Evolutionary conservation across 1,284 basidiomycete species (phyloP).

Genomic region (Inonotus obliquus): DNA sequence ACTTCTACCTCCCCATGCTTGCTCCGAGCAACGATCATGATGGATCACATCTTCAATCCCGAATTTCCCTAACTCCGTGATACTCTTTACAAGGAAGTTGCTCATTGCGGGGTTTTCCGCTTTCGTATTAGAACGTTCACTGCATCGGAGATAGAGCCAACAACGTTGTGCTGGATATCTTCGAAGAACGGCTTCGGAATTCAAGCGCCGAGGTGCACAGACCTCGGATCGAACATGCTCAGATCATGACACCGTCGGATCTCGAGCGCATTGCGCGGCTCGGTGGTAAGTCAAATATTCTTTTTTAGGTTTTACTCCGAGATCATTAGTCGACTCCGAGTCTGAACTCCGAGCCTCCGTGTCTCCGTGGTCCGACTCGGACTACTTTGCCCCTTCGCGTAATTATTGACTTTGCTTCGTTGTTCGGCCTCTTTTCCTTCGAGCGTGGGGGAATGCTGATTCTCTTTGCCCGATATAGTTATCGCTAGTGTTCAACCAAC

Average conservation of each 20-base stretch:
- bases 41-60: neutral
- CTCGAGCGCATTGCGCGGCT: conserved; percentile 39
- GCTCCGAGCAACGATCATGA: neutral
- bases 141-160: conserved; percentile 92
- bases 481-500: conserved; percentile 54
- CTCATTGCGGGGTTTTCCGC: neutral
- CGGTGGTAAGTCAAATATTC: conserved; percentile 31
- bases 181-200: conserved; percentile 46
- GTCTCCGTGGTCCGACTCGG: neutral
- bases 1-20: neutral
- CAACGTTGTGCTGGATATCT: conserved; percentile 74
- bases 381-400: neutral
- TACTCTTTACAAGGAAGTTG: neutral
- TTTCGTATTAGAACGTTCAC: conserved; percentile 69
- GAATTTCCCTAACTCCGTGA: neutral
- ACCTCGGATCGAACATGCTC: conserved; percentile 49
- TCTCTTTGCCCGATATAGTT: conserved; percentile 27
- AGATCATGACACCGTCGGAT: conserved; percentile 42
- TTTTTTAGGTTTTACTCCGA: neutral
- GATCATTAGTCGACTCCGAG: neutral
- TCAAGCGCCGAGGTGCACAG: conserved; percentile 26
- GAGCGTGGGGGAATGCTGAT: neutral
- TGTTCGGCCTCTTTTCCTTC: neutral
- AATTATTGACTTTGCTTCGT: neutral
- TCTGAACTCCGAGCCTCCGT: neutral